Conservation (phyloP, 1,284 basidiomycete genomes). For the Naganishia liquefaciens region DNA sequence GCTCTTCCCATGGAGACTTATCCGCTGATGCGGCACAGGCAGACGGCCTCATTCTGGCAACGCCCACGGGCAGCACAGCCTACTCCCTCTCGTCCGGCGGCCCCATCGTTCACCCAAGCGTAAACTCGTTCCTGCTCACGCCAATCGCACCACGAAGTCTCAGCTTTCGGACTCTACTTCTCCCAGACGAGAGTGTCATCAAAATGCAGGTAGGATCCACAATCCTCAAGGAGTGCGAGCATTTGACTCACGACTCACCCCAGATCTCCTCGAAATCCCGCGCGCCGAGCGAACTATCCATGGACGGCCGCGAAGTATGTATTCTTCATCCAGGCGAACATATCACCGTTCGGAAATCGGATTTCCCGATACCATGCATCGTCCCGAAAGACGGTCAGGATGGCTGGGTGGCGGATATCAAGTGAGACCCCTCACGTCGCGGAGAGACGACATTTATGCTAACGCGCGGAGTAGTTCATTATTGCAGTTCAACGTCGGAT, state of each 20-base stretch:
- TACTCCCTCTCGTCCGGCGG: constrained; percentile 95
- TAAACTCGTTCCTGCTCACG: constrained; percentile 85
- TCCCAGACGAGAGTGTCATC: constrained; percentile 78
- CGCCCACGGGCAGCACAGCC: constrained; percentile 94
- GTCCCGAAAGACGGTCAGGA: constrained; percentile 83
- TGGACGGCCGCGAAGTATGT: constrained; percentile 85
- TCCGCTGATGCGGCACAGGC: no score
- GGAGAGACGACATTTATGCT: background rate
- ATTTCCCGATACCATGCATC: constrained; percentile 89
- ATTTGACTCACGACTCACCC: background rate
- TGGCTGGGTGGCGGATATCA: constrained; percentile 96
- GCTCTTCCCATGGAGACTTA: background rate
- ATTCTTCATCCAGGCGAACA: constrained; percentile 78
- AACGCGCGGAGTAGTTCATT: constrained; percentile 58
- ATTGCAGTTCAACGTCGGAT: constrained; percentile 86
- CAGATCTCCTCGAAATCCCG: constrained; percentile 83
- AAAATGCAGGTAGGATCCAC: constrained; percentile 68
- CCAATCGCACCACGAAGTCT: constrained; percentile 93
- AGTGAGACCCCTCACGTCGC: constrained; percentile 51
- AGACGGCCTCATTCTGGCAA: constrained; percentile 91
- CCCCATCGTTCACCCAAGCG: constrained; percentile 91
- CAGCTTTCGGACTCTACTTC: constrained; percentile 86
- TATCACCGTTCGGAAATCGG: constrained; percentile 79
- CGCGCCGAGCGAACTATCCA: constrained; percentile 82
- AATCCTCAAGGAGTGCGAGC: background rate